phyloP scores from a whole-genome alignment of 2,329 filamentous ascomycete species.

The Penicillium sp. region DNA sequence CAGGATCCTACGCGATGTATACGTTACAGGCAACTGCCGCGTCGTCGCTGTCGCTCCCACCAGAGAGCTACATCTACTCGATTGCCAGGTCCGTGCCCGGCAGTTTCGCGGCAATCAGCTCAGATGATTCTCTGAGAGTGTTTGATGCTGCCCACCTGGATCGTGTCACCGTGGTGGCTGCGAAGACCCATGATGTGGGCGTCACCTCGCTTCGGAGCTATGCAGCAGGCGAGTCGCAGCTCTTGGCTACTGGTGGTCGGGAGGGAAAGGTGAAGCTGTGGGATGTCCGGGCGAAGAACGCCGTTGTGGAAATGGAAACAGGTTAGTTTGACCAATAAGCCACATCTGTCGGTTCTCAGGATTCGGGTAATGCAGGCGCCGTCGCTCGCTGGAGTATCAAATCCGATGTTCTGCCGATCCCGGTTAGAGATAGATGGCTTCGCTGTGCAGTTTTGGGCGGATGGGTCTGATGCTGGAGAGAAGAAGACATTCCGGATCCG shows the following conservation, averaged over 20 bases:
- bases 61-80: constrained; percentile 41
- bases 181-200: constrained; percentile 29
- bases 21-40: constrained; percentile 28
- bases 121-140: constrained; percentile 41
- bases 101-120: constrained; percentile 39
- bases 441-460: no score
- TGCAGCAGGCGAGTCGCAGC: constrained; percentile 19
- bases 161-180: constrained; percentile 24
- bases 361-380: no score
- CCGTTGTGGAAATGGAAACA: constrained; percentile 32
- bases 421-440: no score
- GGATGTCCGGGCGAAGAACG: constrained; percentile 33
- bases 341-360: constrained; percentile 2
- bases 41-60: constrained; percentile 35
- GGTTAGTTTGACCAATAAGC: constrained; percentile 22
- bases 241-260: constrained; percentile 34
- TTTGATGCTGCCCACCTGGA: constrained; percentile 34
- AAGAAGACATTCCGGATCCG: no score
- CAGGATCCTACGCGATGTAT: constrained; percentile 22
- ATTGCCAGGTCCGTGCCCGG: constrained; percentile 26
- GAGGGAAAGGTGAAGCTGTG: constrained; percentile 39
- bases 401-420: no score
- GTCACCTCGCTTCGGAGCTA: constrained; percentile 36
- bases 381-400: no score
- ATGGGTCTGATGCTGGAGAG: no score